Base-by-base conservation (phyloP, 352 stramenopile species). In the Pythium aquatile region DNA sequence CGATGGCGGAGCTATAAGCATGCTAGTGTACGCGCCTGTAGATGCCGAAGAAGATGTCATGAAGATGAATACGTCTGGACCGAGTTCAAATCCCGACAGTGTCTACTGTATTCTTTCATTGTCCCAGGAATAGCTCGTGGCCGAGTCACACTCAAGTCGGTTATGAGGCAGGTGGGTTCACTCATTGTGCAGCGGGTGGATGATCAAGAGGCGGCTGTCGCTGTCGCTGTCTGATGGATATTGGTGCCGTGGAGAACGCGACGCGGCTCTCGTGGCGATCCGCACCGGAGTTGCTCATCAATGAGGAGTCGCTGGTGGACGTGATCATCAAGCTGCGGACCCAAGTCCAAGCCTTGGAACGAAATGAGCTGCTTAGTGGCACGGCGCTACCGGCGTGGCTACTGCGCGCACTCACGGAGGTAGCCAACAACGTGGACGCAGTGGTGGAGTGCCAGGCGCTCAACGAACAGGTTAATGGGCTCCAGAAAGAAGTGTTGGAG, bases 401-500 rank as follows among this genome's bases (percentile, higher is more conserved):
- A 2, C 69, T 90, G 26, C 83, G 88, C 46, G 83, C 83, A 5
- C 60, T 94, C 51, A 79, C 84, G 0, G 84, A 93, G 33, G 83
- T 94, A n/a, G 83, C 85, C 16, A 86, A 83, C 64, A 94, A 86
- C 54, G 84, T 87, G 30, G 86, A 95, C 58, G 72, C 83, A 2
- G 83, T 92, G 20, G 81, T 94, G 17, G 84, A 92, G 63, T 92
- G 84, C 68, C 86, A 94, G 47, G 62, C 79, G 8, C 63, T 93
- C 35, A 70, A 88, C 16, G 83, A 93, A 32, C 84, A 94, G 49
- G 82, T 94, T 10, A 75, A 70, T 28, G 87, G 76, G 14, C 61
- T 94, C 13, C 83, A 94, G 68, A 93, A 93, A 37, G 83, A 94
- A 47, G 69, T 93, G 40, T 70, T 91, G 47, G 78, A 92, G 47